Evolutionary conservation across 1,284 basidiomycete genomes (phyloP).

Genomic region (Inonotus hispidus): DNA sequence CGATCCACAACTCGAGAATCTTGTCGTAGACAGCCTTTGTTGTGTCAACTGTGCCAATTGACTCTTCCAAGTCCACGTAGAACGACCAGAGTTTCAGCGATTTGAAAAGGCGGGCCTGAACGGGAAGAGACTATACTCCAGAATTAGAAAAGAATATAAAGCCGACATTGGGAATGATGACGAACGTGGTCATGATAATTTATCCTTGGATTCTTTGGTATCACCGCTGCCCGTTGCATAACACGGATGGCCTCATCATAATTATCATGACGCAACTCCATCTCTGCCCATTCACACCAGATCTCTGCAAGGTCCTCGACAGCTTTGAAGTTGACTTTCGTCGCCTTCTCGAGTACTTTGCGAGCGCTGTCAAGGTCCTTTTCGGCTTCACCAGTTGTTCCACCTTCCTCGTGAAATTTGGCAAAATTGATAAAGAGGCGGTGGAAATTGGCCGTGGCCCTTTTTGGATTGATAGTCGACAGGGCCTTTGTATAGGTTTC

Average conservation of each 20-base stretch:
- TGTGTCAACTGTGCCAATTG: constrained; percentile 89
- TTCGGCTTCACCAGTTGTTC: constrained; percentile 72
- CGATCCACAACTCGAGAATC: constrained; percentile 95
- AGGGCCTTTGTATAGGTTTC: constrained; percentile 90
- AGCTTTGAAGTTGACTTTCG: constrained; percentile 88
- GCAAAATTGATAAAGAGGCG: constrained; percentile 94
- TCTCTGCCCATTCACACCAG: constrained; percentile 99
- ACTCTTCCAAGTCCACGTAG: constrained; percentile 96
- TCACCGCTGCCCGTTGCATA: constrained; percentile 91
- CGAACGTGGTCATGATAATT: constrained; percentile 94
- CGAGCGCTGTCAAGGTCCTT: constrained; percentile 81
- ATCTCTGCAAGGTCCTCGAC: constrained; percentile 98
- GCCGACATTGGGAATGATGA: constrained; percentile 15
- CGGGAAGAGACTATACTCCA: constrained; percentile 60
- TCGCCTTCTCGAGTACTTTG: constrained; percentile 89
- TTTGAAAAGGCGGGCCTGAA: constrained; percentile 92
- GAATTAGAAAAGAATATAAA: constrained; percentile 16
- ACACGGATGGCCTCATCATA: constrained; percentile 93
- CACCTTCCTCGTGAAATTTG: constrained; percentile 96
- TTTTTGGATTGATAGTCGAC: constrained; percentile 84
- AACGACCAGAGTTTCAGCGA: constrained; percentile 99
- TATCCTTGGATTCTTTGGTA: constrained; percentile 87
- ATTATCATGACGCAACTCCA: constrained; percentile 97
- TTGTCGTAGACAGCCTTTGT: constrained; percentile 95
- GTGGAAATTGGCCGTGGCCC: constrained; percentile 89